Evolutionary conservation across 768 basidiomycete genomes (phyloP), one percentile per base, ranked within the genome.

Genomic region (Lepiota venenata): DNA sequence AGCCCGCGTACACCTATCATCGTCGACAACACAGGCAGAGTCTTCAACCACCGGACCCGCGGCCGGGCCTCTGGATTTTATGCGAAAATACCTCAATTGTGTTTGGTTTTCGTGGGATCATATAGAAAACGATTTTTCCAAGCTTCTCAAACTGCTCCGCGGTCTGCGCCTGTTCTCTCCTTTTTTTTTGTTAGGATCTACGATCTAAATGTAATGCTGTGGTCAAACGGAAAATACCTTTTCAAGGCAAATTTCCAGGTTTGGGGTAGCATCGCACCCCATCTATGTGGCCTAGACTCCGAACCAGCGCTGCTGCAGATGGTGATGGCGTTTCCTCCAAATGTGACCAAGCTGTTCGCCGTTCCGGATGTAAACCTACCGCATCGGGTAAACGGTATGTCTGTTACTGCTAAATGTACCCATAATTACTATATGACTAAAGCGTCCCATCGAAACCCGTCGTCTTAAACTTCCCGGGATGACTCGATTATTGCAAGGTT

Each of bases 71-170:
- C 16, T 44, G 29, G 29, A 35, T 43, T 43, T 44, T 20, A 32
- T 27, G 36, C 32, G 18, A 44, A 44, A 21, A 22, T 22, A 38
- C n/a, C 37, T 16, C 41, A 3, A 51, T 18, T 20, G 40, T 27
- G 27, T 21, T 20, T 20, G 27, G 16, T 42, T 16, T 50, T 32
- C 44, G 49, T 56, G 44, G 16, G 49, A 56, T 46, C 18, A 18
- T 18, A 37, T 49, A 48, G 16, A 36, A 22, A 29, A 15, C 38
- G 27, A 56, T 46, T 42, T 43, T 49, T 42, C 29, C 12, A 16
- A 32, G 22, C 52, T 58, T 58, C 44, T 29, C 47, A 27, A 47
- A 50, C 46, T 45, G 50, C 52, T 44, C 51, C 54, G 54, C 60
- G 57, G 53, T 44, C 47, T 21, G 56, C 48, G 9, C 47, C 40